These are phyloP conservation scores for Ilex paraguariensis DNA, from an alignment of 305 asterid species.

Conservation along the genomic window DNA sequence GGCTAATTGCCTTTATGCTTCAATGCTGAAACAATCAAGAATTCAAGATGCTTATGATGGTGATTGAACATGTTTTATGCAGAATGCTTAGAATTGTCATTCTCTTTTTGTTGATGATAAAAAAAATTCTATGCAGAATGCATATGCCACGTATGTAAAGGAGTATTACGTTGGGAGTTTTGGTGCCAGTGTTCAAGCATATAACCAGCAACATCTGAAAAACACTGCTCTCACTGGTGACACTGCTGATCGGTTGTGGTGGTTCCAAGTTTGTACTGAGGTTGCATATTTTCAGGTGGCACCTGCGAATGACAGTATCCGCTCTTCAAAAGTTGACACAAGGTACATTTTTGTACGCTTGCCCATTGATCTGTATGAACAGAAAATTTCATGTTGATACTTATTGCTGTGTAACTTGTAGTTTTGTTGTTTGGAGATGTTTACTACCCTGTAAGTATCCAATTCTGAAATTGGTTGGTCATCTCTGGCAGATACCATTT, in stretches of 20 bases:
- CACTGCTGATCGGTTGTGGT: constrained; percentile 80
- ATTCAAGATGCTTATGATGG: too few relatives aligned
- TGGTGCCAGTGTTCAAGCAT: constrained; percentile 61
- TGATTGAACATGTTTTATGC: neutral
- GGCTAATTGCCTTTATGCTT: too few relatives aligned
- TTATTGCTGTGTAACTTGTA: too few relatives aligned
- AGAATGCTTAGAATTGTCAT: neutral
- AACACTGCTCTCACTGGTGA: constrained; percentile 32
- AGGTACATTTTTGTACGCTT: constrained; percentile 38
- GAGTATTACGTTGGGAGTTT: constrained; percentile 44
- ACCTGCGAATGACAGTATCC: constrained; percentile 86
- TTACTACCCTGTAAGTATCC: too few relatives aligned
- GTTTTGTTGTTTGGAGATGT: too few relatives aligned
- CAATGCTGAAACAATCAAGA: too few relatives aligned
- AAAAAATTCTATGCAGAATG: constrained; percentile 50
- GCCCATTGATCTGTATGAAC: too few relatives aligned
- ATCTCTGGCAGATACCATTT: constrained; percentile 76
- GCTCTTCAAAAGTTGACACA: constrained; percentile 69
- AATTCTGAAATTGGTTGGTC: constrained; percentile 12
- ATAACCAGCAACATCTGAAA: constrained; percentile 68
- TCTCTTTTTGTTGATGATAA: neutral
- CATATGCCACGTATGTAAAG: constrained; percentile 79
- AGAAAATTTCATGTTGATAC: too few relatives aligned
- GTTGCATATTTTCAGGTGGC: constrained; percentile 99
- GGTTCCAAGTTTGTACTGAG: constrained; percentile 99